These are phyloP conservation scores for Sonneratia caseolaris DNA, from an alignment of 345 rosid species.

Conservation along the genomic window DNA sequence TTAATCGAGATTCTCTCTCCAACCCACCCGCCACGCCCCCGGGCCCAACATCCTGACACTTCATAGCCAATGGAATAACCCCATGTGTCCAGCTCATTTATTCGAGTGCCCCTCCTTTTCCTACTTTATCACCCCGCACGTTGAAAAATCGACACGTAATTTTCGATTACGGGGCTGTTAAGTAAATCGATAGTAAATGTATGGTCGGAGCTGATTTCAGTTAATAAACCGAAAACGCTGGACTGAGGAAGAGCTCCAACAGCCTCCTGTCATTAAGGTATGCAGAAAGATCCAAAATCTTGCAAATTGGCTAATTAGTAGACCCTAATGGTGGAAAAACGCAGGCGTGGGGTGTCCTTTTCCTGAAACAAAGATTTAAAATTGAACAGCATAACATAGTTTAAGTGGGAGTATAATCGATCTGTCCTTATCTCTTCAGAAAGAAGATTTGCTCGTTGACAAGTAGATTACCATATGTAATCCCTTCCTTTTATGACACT, in stretches of 20 bases:
- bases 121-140: constrained; percentile 7
- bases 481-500: not conserved
- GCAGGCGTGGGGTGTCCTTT: not conserved
- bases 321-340: constrained; percentile 13
- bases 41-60: constrained; percentile 6
- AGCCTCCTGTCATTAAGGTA: not conserved
- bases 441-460: not conserved
- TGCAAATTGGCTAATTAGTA: constrained; percentile 13
- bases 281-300: constrained; percentile 10
- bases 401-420: not conserved
- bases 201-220: no score
- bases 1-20: not conserved
- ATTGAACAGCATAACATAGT: not conserved
- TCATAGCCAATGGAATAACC: not conserved
- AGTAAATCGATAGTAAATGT: no score
- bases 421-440: not conserved
- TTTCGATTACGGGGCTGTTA: no score
- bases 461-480: not conserved
- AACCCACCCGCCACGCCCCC: not conserved
- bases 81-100: constrained; percentile 15
- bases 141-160: not conserved
- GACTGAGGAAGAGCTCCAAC: not conserved
- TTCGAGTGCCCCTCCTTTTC: constrained; percentile 1
- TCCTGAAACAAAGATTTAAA: not conserved
- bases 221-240: no score